Evolutionary conservation across 352 stramenopile genomes (phyloP).

Genomic region (Globisporangium nagaii): DNA sequence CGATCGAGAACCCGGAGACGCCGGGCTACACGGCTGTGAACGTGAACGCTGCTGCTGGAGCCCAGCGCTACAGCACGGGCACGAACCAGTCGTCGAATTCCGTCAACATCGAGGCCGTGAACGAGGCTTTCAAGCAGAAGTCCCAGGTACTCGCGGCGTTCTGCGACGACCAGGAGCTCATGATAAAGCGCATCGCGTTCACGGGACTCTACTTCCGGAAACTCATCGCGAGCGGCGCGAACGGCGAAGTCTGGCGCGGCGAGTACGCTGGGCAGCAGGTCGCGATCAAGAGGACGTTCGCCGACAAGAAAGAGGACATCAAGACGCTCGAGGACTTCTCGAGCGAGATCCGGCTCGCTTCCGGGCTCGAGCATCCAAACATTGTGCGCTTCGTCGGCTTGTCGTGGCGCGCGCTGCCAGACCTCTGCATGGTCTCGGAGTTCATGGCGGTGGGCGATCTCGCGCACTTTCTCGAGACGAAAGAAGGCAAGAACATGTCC

Average conservation of each 20-base stretch:
- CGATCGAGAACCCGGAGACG: conserved; percentile 20
- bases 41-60: no score
- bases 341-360: conserved; percentile 40
- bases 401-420: conserved; percentile 36
- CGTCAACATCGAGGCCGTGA: conserved; percentile 24
- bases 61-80: conserved; percentile 12
- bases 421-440: conserved; percentile 46
- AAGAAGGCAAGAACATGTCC: conserved; percentile 23
- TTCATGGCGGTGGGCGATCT: conserved; percentile 33
- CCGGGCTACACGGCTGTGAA: background rate
- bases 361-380: conserved; percentile 41
- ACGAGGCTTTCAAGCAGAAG: conserved; percentile 24
- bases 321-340: conserved; percentile 35
- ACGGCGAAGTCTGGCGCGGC: conserved; percentile 18
- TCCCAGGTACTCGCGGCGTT: conserved; percentile 24
- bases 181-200: conserved; percentile 15
- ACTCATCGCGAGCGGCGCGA: conserved; percentile 12
- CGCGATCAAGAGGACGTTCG: conserved; percentile 20
- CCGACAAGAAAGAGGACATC: conserved; percentile 8
- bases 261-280: conserved; percentile 13
- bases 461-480: conserved; percentile 22
- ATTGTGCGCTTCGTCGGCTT: conserved; percentile 47
- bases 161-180: conserved; percentile 12
- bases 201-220: conserved; percentile 3
- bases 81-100: conserved; percentile 17